A percentile compares a stretch with the other conserved stretches of the same genome.
Evolutionary conservation across 306 rosid genomes (phyloP).

Genomic region (Fagus crenata): DNA sequence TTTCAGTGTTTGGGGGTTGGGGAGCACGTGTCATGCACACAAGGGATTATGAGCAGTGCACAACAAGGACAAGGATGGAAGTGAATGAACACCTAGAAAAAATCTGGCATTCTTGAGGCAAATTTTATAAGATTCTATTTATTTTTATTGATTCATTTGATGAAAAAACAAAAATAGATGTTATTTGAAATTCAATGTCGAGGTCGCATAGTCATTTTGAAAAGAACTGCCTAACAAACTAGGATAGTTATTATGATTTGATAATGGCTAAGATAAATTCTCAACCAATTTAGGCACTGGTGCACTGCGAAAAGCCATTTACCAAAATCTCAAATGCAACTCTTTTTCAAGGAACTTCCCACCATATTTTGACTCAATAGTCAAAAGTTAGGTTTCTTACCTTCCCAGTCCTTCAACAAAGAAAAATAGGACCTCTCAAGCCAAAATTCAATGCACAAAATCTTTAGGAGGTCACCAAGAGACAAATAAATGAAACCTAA

Average conservation of each 20-base stretch:
- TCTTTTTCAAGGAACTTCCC: not conserved
- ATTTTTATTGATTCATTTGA: no score
- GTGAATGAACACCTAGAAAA: not conserved
- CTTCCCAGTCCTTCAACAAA: no score
- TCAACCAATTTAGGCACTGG: no score
- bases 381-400: not conserved
- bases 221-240: no score
- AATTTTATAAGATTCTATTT: not conserved
- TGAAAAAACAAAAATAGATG: no score
- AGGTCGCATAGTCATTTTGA: no score
- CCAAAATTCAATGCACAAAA: not conserved
- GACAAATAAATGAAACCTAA: not conserved
- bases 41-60: not conserved
- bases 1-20: not conserved
- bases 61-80: not conserved
- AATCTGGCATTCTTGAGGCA: not conserved
- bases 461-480: not conserved
- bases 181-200: no score
- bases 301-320: not conserved
- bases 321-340: not conserved
- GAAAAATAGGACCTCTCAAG: no score
- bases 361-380: not conserved
- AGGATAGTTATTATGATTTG: no score
- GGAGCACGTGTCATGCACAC: not conserved
- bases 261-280: no score